Percentiles rank a stretch among this genome's conserved stretches.
phyloP scores from a whole-genome alignment of 495 filamentous ascomycete species.

The Neohortaea acidophila region DNA sequence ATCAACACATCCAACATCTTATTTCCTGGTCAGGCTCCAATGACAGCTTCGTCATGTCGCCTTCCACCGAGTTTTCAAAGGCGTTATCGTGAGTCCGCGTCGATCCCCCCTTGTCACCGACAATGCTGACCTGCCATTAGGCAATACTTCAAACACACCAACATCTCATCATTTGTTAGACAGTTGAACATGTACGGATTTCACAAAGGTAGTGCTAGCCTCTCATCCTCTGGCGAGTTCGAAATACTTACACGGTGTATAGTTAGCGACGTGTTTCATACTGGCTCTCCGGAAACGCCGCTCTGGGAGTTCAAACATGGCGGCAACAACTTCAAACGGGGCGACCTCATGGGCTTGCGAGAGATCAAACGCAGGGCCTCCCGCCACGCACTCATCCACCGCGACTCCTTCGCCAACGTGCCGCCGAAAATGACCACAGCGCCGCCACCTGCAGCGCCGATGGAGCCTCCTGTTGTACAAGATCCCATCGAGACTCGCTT shows the following conservation, averaged over 20 bases:
- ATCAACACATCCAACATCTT: slow-evolving; percentile 77
- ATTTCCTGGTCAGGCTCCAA: slow-evolving; percentile 90
- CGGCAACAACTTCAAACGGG: slow-evolving; percentile 91
- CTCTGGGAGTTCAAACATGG: slow-evolving; percentile 99
- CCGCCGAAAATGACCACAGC: slow-evolving; percentile 56
- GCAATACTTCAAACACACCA: slow-evolving; percentile 95
- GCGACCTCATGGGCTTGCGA: slow-evolving; percentile 76
- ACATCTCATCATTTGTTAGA: slow-evolving; percentile 94
- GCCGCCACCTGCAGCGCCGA: slow-evolving; percentile 68
- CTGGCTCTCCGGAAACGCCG: slow-evolving; percentile 83
- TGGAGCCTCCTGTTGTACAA: slow-evolving; percentile 29
- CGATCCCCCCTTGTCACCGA: slow-evolving; percentile 15
- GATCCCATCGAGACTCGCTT: slow-evolving; percentile 65
- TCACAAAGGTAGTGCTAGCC: slow-evolving; percentile 75
- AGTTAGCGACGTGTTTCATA: slow-evolving; percentile 99
- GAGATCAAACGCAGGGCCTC: slow-evolving; percentile 98
- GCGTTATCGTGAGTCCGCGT: slow-evolving; percentile 60
- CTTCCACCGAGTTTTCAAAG: slow-evolving; percentile 94
- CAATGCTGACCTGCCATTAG: slow-evolving; percentile 27
- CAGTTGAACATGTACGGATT: slow-evolving; percentile 99
- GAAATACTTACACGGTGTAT: slow-evolving; percentile 5
- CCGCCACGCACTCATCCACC: slow-evolving; percentile 82
- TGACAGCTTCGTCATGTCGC: slow-evolving; percentile 97
- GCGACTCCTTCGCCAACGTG: slow-evolving; percentile 65
- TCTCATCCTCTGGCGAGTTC: slow-evolving; percentile 2